Conservation (phyloP, 306 rosid genomes). For the peach (Prunus persica) region DNA sequence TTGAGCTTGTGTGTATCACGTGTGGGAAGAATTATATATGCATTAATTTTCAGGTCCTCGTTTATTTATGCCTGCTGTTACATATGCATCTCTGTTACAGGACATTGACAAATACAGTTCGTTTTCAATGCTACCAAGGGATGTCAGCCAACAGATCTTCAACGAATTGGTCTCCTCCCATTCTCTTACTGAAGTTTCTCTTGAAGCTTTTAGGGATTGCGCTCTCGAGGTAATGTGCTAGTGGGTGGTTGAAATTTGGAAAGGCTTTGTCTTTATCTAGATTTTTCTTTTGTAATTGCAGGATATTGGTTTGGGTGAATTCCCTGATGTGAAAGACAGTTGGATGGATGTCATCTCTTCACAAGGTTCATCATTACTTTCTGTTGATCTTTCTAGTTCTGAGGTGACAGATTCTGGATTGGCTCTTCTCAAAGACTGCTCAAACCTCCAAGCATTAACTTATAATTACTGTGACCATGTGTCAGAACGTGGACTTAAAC, state of each 20-base stretch:
- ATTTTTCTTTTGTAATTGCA: slow-evolving; percentile 28
- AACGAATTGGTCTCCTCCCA: slow-evolving; percentile 54
- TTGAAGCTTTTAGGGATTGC: slow-evolving; percentile 57
- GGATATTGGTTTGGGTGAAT: slow-evolving; percentile 63
- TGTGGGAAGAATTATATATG: neutral
- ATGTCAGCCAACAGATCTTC: slow-evolving; percentile 66
- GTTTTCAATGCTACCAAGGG: slow-evolving; percentile 58
- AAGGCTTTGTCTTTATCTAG: slow-evolving; percentile 9
- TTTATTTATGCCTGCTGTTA: slow-evolving; percentile 8
- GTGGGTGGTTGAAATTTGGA: slow-evolving; percentile 18
- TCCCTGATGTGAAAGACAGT: slow-evolving; percentile 53
- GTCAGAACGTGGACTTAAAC: slow-evolving; percentile 57
- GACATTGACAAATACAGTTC: slow-evolving; percentile 46
- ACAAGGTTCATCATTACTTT: slow-evolving; percentile 56
- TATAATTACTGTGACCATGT: slow-evolving; percentile 56
- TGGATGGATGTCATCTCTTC: slow-evolving; percentile 71
- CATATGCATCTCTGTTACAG: slow-evolving; percentile 29
- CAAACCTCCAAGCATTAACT: slow-evolving; percentile 48
- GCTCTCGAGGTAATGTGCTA: slow-evolving; percentile 53
- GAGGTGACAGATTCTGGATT: slow-evolving; percentile 56
- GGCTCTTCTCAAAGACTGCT: slow-evolving; percentile 48
- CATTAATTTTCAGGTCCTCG: neutral
- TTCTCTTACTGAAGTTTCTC: slow-evolving; percentile 47
- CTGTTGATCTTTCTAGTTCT: slow-evolving; percentile 64
- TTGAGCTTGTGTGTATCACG: neutral